Base-by-base conservation (phyloP, 192 early-diverging fungal species). In the Backusella psychrophila region DNA sequence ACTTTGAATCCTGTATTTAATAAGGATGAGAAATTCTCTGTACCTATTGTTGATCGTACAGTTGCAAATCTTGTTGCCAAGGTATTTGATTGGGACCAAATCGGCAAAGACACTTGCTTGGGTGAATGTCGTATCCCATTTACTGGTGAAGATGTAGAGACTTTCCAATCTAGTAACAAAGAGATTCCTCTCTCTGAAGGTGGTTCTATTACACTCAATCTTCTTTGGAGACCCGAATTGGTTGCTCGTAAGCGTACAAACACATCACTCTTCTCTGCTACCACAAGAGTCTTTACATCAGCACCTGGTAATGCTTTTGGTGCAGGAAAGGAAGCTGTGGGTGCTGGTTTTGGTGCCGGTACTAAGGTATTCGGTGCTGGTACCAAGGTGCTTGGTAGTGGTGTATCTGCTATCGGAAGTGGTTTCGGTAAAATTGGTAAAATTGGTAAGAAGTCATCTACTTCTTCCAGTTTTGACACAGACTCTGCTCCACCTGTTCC, bases 81-180 rank as follows among this genome's bases (percentile, higher is more conserved):
- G 42, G 84, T 93, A 11, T 95, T 83, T 75, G 94, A 95, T 81
- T 95, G 93, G 93, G 91, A 95, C 73, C 89, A 92, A 82, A 79
- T 95, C 42, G 87, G 87, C 56, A 84, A 87, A 21, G 84, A 90
- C 74, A 89, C 86, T 44, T 85, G 85, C 52, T 81, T 95, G 7
- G 93, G 90, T 66, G 66, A 73, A 4, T 82, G 80, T 19, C 77
- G 77, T 7, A 78, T 95, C 42, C 80, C 88, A 44, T 81, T 95
- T 21, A 49, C 73, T 46, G 79, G 76, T 5, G 70, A 78, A 12
- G 23, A 52, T 34, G 59, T 83, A 0, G 78, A 80, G 56, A 78
- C 75, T 33, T 83, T 83, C 35, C 21, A 78, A 23, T 36, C 59
- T 19, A 7, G 74, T 12, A 52, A 39, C 21, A 53, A 44, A 9